These are phyloP conservation scores for Brassica balearica DNA, from an alignment of 441 rosid species.

Conservation along the genomic window DNA sequence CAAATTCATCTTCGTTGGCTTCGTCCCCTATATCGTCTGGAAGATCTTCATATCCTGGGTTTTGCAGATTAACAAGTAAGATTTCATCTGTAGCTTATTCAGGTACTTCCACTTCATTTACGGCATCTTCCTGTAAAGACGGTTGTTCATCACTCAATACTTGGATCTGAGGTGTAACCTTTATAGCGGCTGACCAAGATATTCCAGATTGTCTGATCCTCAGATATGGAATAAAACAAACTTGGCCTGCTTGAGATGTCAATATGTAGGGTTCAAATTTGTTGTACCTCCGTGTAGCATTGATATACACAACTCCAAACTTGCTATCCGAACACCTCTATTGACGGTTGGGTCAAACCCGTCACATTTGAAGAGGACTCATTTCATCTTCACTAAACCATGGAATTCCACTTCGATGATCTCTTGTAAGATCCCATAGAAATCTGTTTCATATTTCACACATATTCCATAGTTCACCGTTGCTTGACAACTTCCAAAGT, in stretches of 20 bases:
- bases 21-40: too few relatives aligned
- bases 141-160: background rate
- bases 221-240: too few relatives aligned
- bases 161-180: background rate
- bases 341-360: background rate
- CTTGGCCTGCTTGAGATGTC: too few relatives aligned
- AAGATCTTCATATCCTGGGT: too few relatives aligned
- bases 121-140: too few relatives aligned
- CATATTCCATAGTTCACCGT: background rate
- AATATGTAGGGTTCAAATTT: too few relatives aligned
- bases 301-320: background rate
- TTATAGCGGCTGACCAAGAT: background rate
- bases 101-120: too few relatives aligned
- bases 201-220: too few relatives aligned
- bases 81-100: too few relatives aligned
- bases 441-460: background rate
- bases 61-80: too few relatives aligned
- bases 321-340: background rate
- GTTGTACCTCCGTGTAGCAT: background rate
- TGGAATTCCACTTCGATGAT: background rate
- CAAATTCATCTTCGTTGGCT: too few relatives aligned
- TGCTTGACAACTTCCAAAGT: background rate
- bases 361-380: background rate
- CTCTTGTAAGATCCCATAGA: background rate
- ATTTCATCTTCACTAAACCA: background rate